Evolutionary conservation across 208 protist genomes (phyloP), one percentile per base, ranked within the genome.

Genomic region (Crithidia mellificae): DNA sequence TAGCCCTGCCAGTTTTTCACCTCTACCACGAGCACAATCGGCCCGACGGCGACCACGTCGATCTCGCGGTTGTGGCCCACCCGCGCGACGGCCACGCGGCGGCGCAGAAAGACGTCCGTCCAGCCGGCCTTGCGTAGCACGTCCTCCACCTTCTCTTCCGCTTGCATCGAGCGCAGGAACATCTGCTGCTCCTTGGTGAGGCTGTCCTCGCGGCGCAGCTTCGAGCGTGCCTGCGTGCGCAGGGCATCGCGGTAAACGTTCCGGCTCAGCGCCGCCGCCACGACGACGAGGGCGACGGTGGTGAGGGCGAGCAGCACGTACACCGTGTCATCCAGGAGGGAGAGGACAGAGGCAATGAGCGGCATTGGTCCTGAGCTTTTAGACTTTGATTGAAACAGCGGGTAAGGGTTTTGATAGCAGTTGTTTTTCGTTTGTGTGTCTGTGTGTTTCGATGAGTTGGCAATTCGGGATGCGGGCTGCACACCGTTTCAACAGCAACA

Each of bases 1-100:
- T 81, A 75, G 32, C 91, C 91, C n/a, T 84, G 86, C 88, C 91
- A 96, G 65, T 96, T 75, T 70, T 96, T 96, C 53, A 96, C 91
- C 72, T 96, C 91, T 7, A 96, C 79, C 22, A 96, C 91, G 12
- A 94, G 80, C 17, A 96, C 63, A 43, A 92, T 73, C 15, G 81
- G 82, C 5, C 87, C 88, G 7, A 96, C 83, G 0, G 88, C 91
- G 44, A 96, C 62, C 6, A 94, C 91, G 71, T 96, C 91, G 63
- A 96, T 93, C 64, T 96, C 88, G 44, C 91, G 91, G 67, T 94
- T 94, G 81, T 93, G 87, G 11, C 84, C 80, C 17, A 91, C 63
- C 6, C 87, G 84, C n/a, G 77, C 71, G 15, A 96, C 82, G 27
- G 63, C 61, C 2, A 94, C 87, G 36, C 91, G 91, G 9, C 88